phyloP scores from a whole-genome alignment of 148 eudicot genomes.

The Nyssa sinensis region DNA sequence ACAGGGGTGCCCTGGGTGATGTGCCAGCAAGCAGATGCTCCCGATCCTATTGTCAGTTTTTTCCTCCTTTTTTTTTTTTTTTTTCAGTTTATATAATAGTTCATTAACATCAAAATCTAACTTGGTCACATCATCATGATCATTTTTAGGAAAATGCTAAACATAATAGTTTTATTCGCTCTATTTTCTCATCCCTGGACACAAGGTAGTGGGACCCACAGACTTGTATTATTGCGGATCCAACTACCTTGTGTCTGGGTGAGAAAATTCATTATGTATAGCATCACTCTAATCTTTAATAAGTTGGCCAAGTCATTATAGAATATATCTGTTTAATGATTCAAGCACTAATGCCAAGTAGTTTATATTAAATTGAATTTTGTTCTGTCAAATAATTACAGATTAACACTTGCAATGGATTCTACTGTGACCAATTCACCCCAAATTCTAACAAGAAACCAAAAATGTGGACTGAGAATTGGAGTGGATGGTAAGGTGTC shows the following conservation, averaged over 20 bases:
- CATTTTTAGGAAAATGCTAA: too few species aligned
- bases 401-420: conserved; percentile 97
- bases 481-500: conserved; percentile 83
- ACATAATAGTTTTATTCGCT: too few species aligned
- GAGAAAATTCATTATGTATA: too few species aligned
- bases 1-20: conserved; percentile 99
- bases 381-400: conserved; percentile 26
- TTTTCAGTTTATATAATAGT: background rate
- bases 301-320: background rate
- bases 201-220: too few species aligned
- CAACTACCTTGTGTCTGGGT: too few species aligned
- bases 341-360: background rate
- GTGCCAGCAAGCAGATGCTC: conserved; percentile 91
- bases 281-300: too few species aligned
- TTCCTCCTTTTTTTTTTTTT: too few species aligned
- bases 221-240: too few species aligned
- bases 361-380: background rate
- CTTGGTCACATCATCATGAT: too few species aligned
- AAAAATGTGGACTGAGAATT: conserved; percentile 96
- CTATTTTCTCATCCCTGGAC: too few species aligned
- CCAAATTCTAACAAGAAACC: conserved; percentile 79
- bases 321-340: background rate
- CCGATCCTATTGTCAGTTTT: conserved; percentile 70
- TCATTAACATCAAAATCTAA: too few species aligned
- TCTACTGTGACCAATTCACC: conserved; percentile 89